Base-by-base conservation (phyloP, 495 filamentous ascomycete species). In the Penicillium antarcticum region DNA sequence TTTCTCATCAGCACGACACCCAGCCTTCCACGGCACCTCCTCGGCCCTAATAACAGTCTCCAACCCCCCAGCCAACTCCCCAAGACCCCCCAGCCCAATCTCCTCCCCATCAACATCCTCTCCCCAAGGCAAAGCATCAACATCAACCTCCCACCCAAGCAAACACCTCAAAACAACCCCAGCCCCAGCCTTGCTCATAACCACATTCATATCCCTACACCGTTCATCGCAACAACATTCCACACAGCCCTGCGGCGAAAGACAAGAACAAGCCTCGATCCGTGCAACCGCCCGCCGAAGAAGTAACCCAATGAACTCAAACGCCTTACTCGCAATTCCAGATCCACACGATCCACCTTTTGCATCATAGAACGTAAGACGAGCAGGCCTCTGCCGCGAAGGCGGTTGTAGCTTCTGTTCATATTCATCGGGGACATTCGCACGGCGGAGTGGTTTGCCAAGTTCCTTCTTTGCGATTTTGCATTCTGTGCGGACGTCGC, bases 311-410 rank as follows among this genome's bases (percentile, higher is more conserved):
- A 95, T 75, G 61, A 95, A 95, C 63, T 97, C 91, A 60, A 97
- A 97, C 1, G 91, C 92, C 65, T 96, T 96, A 24, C 81, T 86
- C 42, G 86, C 87, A 52, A 97, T 92, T 4, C 94, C 95, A 2
- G 84, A 86, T 0, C 91, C 91, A 41, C 81, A 83, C 0, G 85
- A 78, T 0, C 92, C 94, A 16, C 91, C 94, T 66, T 94, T 94
- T 8, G 89, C 86, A 60, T 98, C 94, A 67, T 96, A 97, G 69
- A 98, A 96, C 0, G 90, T 96, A 48, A 98, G 71, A 9, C 94
- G 72, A 0, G 92, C 94, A 0, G 94, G 92, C 6, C 94, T 77
- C 66, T 94, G 95, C n/a, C 94, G 80, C 1, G 70, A 66, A 12
- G 82, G 85, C 11, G 73, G 72, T 42, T 60, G 53, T 7, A 71